A percentile compares a stretch with the other conserved stretches of the same genome.
Conservation (phyloP, 2,329 filamentous ascomycete species). For the Lomentospora prolificans region DNA sequence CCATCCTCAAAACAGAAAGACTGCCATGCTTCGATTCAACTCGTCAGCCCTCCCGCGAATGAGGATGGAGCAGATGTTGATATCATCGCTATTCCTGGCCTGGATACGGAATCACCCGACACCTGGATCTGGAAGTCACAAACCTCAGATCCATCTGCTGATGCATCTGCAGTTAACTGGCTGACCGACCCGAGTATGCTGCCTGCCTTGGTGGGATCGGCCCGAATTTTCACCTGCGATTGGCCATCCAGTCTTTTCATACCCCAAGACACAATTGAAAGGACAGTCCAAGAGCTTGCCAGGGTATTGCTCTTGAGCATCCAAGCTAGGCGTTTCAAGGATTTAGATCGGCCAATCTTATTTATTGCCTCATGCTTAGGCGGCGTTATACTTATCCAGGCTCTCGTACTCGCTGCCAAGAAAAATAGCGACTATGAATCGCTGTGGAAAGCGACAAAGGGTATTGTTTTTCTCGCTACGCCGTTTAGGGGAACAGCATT, state of each 20-base stretch:
- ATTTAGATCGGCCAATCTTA: slow-evolving; percentile 16
- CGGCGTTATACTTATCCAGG: slow-evolving; percentile 20
- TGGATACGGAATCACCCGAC: slow-evolving; percentile 20
- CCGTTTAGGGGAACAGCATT: slow-evolving; percentile 20
- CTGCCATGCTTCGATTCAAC: background rate
- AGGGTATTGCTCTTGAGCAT: slow-evolving; percentile 17
- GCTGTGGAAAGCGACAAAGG: slow-evolving; percentile 14
- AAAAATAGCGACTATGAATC: slow-evolving; percentile 11
- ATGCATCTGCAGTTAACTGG: slow-evolving; percentile 16
- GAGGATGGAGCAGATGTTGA: slow-evolving; percentile 15
- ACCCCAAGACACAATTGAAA: slow-evolving; percentile 11
- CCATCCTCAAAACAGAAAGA: background rate
- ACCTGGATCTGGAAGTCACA: slow-evolving; percentile 17
- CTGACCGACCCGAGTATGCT: slow-evolving; percentile 17
- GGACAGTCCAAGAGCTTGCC: slow-evolving; percentile 14
- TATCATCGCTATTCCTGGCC: slow-evolving; percentile 26
- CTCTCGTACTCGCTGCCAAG: slow-evolving; percentile 14
- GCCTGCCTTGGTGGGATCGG: slow-evolving; percentile 11
- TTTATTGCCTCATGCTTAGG: slow-evolving; percentile 25
- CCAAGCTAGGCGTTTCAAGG: slow-evolving; percentile 2
- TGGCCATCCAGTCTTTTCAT: slow-evolving; percentile 18
- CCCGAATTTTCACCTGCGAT: slow-evolving; percentile 20
- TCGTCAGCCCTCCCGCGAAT: background rate
- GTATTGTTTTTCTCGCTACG: slow-evolving; percentile 19
- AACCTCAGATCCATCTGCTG: background rate